These are phyloP conservation scores for Eimeria necatrix DNA, from an alignment of 169 alveolate species.

Conservation along the genomic window DNA sequence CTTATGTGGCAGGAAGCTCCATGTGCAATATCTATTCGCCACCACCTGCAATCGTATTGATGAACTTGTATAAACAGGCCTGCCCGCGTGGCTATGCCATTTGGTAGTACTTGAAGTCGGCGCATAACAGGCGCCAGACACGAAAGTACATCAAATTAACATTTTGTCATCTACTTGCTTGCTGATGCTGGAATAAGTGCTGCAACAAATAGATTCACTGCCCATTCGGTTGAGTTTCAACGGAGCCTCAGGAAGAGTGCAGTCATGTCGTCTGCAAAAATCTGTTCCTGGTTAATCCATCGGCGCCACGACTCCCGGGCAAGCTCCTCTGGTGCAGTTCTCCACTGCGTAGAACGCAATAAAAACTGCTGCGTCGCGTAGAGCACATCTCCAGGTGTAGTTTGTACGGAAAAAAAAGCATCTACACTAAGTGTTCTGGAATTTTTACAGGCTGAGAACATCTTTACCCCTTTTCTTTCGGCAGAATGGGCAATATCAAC, in stretches of 20 bases:
- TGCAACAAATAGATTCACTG: background rate
- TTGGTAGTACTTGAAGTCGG: background rate
- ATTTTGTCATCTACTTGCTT: background rate
- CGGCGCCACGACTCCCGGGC: conserved; percentile 93
- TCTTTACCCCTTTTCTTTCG: conserved; percentile 26
- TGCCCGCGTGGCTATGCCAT: no score
- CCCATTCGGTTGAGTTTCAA: conserved; percentile 13
- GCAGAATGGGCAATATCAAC: conserved; percentile 83
- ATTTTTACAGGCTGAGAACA: background rate
- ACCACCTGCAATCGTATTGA: no score
- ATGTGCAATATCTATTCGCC: no score
- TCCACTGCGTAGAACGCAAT: conserved; percentile 84
- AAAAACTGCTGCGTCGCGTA: conserved; percentile 60
- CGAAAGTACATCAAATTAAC: background rate
- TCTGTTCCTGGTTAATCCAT: conserved; percentile 92
- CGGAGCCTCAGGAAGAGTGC: conserved; percentile 31
- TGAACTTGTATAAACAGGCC: no score
- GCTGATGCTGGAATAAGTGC: background rate
- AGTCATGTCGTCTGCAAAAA: conserved; percentile 93
- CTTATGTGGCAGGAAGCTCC: no score
- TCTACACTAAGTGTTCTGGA: no score
- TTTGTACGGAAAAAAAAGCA: no score
- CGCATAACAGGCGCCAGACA: background rate
- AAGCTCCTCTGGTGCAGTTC: conserved; percentile 86
- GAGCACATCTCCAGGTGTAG: no score